phyloP scores from a whole-genome alignment of 139 green algal species.

The Chlorella sp. region DNA sequence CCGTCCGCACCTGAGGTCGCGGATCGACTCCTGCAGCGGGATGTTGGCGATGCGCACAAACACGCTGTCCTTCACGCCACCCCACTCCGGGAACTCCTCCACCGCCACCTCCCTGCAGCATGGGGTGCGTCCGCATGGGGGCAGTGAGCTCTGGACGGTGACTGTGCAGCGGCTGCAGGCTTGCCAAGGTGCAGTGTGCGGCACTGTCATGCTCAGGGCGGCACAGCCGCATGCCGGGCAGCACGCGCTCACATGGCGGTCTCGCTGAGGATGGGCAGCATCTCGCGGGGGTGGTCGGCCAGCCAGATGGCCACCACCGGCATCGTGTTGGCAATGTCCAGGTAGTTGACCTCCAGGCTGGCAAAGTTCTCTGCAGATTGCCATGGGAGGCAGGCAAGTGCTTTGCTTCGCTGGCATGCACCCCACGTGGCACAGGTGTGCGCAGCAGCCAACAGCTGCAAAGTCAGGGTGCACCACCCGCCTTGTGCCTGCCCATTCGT shows the following conservation, averaged over 20 bases:
- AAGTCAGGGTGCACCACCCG: no score
- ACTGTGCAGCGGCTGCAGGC: no score
- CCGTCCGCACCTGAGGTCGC: constrained; percentile 81
- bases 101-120: constrained; percentile 52
- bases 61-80: constrained; percentile 62
- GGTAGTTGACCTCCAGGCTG: constrained; percentile 90
- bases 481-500: no score
- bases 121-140: no score
- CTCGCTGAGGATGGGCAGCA: constrained; percentile 85
- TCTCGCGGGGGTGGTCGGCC: constrained; percentile 77
- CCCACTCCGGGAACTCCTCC: constrained; percentile 57
- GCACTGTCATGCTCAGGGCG: no score
- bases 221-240: not conserved
- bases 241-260: constrained; percentile 38
- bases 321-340: constrained; percentile 72
- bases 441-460: no score
- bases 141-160: no score
- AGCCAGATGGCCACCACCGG: constrained; percentile 82
- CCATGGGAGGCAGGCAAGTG: not conserved
- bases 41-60: constrained; percentile 91
- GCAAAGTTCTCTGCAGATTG: constrained; percentile 38
- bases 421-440: not conserved
- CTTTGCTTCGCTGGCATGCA: no score
- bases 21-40: constrained; percentile 89
- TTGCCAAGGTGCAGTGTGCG: no score